Conservation (phyloP, 257 asterid genomes). For the Thymus quinquecostatus region DNA sequence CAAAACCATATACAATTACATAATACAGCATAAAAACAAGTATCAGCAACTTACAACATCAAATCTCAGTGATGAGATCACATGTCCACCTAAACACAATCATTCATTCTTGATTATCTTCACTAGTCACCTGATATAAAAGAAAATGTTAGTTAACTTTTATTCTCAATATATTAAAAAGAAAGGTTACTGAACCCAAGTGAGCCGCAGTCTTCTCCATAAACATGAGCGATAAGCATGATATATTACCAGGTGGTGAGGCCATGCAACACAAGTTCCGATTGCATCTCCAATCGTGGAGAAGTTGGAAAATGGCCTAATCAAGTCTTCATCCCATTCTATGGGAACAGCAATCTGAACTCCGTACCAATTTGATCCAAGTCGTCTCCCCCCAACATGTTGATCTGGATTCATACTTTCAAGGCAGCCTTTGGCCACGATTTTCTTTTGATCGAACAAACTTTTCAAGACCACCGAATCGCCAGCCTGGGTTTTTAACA, state of each 20-base stretch:
- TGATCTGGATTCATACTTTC: conserved; percentile 14
- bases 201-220: background rate
- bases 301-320: conserved; percentile 6
- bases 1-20: too few species aligned
- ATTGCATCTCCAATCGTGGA: conserved; percentile 19
- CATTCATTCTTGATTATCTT: conserved; percentile 11
- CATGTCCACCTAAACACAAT: background rate
- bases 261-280: conserved; percentile 4
- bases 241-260: conserved; percentile 14
- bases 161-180: background rate
- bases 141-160: background rate
- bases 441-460: conserved; percentile 16
- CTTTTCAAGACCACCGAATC: conserved; percentile 19
- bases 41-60: too few species aligned
- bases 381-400: conserved; percentile 28
- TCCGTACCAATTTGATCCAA: conserved; percentile 15
- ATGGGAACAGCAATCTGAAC: conserved; percentile 17
- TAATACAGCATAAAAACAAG: too few species aligned
- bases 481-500: conserved; percentile 12
- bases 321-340: conserved; percentile 13
- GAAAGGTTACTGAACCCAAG: background rate
- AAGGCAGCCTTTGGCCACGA: conserved; percentile 25
- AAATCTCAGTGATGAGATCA: background rate
- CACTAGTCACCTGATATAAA: background rate
- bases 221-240: background rate